Base-by-base conservation (phyloP, 768 basidiomycete genomes). In the Tricholoma furcatifolium region DNA sequence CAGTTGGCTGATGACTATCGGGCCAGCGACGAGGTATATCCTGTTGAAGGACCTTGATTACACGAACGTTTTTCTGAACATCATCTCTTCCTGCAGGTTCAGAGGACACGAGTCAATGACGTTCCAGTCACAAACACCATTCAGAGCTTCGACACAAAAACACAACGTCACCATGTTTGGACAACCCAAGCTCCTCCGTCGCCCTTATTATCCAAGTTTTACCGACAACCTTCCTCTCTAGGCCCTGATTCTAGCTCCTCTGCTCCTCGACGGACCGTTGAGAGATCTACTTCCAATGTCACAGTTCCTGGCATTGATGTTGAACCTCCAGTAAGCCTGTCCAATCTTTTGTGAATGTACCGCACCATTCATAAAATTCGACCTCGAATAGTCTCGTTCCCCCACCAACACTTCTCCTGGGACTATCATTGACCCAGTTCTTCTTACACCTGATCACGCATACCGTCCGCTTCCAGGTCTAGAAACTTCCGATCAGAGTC, bases 381-480 rank as follows among this genome's bases (percentile, higher is more conserved):
- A 51, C 20, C 15, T 21, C 47, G 17, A 18, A 34, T 35, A 80
- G 77, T 75, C 76, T 6, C 68, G 70, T 36, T 70, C 77, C 3
- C 70, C 70, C 8, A 71, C 74, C 2, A 60, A 55, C 24, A 49
- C 66, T 1, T 77, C 77, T 1, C 55, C 66, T 47, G 45, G 55
- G 36, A 62, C 70, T 3, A 55, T 64, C 15, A 42, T 73, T 2
- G 69, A 76, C 42, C 71, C 70, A 0, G 69, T 75, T 2, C 67
- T 79, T 3, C 64, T 81, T 23, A 74, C 77, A 7, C 76, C 80
- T 5, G 74, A 78, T 4, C 62, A 70, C 34, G 70, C 73, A 1
- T 63, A 65, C 52, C 55, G 61, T 36, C 64, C 60, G 14, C 38
- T 50, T 1, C 21, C 32, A 51, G 7, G 64, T 55, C 43, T 57